A percentile compares a stretch with the other conserved stretches of the same genome.
phyloP scores from a whole-genome alignment of 129 eudicot species.

The Tagetes erecta region DNA sequence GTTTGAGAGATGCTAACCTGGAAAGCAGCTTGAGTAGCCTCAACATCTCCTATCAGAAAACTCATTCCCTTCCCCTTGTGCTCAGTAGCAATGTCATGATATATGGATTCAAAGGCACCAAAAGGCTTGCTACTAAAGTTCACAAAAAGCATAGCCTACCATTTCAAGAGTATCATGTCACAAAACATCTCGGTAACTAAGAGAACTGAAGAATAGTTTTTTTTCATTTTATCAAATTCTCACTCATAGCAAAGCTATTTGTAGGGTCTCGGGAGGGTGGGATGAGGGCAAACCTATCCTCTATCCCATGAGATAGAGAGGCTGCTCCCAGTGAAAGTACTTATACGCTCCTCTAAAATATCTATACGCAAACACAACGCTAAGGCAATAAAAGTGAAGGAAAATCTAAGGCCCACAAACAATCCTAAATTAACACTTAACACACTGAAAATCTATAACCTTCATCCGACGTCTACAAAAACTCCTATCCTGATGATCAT shows the following conservation, averaged over 20 bases:
- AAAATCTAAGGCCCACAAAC: neutral
- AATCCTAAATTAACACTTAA: too few relatives aligned
- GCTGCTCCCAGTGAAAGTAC: too few relatives aligned
- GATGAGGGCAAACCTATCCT: too few relatives aligned
- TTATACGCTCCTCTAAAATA: too few relatives aligned
- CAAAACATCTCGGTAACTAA: neutral
- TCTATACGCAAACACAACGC: too few relatives aligned
- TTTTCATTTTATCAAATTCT: neutral
- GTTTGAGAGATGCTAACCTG: conserved; percentile 49
- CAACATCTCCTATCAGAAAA: conserved; percentile 80
- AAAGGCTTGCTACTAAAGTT: conserved; percentile 60
- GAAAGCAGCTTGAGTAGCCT: conserved; percentile 79
- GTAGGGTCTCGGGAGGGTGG: too few relatives aligned
- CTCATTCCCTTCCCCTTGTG: conserved; percentile 73
- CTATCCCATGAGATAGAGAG: too few relatives aligned
- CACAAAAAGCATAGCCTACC: conserved; percentile 78
- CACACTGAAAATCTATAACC: too few relatives aligned
- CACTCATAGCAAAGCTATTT: neutral
- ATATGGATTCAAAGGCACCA: conserved; percentile 70
- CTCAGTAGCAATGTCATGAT: conserved; percentile 66
- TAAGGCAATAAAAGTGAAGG: neutral
- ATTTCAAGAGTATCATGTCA: conserved; percentile 18
- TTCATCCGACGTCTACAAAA: too few relatives aligned
- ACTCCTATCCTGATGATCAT: too few relatives aligned
- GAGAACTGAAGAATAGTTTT: neutral